phyloP scores from a whole-genome alignment of 352 stramenopile species.

The Globisporangium solare region DNA sequence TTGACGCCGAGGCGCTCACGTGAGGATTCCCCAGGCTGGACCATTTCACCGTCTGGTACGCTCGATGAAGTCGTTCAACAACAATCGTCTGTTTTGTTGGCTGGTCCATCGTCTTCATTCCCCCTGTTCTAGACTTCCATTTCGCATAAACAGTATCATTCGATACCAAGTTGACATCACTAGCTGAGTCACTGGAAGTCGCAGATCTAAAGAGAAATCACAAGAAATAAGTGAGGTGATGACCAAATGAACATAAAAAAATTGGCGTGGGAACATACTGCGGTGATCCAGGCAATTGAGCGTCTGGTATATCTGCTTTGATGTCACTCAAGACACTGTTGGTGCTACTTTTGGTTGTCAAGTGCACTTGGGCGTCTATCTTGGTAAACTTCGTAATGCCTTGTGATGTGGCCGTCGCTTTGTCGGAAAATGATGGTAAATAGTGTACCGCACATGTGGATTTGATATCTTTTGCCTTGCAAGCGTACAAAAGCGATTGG shows the following conservation, averaged over 20 bases:
- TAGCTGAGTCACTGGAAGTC: slow-evolving; percentile 26
- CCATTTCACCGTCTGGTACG: slow-evolving; percentile 51
- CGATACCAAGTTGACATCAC: slow-evolving; percentile 10
- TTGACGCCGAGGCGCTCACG: neutral
- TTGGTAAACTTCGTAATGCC: slow-evolving; percentile 7
- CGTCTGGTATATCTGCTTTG: too few species aligned
- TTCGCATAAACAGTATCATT: neutral
- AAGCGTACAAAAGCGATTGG: slow-evolving; percentile 72
- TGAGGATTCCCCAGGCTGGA: slow-evolving; percentile 1
- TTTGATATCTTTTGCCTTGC: slow-evolving; percentile 74
- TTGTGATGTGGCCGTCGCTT: slow-evolving; percentile 1
- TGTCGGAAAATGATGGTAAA: slow-evolving; percentile 19
- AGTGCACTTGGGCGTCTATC: neutral
- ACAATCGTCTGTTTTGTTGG: slow-evolving; percentile 24
- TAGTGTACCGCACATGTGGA: slow-evolving; percentile 27
- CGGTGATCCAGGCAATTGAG: neutral
- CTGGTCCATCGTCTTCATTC: neutral
- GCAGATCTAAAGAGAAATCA: slow-evolving; percentile 22
- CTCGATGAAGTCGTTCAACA: slow-evolving; percentile 37
- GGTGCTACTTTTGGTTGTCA: too few species aligned
- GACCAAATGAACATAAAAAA: too few species aligned
- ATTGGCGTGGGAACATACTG: neutral
- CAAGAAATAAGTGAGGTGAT: neutral
- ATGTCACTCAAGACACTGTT: too few species aligned
- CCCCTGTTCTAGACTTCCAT: neutral